Base-by-base conservation (phyloP, 163 green algal species). In the Botryococcus braunii region DNA sequence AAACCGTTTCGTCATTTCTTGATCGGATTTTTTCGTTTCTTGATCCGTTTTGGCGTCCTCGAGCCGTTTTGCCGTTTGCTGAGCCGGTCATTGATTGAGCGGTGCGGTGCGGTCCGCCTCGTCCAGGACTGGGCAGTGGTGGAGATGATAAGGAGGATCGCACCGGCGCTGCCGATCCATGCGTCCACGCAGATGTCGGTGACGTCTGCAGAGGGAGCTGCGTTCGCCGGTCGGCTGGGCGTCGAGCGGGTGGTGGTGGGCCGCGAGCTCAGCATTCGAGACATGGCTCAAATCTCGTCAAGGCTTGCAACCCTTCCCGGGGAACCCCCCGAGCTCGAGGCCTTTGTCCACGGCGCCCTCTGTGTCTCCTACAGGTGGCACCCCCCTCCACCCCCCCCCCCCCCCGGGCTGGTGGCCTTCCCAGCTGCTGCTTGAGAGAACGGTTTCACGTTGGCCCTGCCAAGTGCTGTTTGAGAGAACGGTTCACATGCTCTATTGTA, bases 271-370 rank as follows among this genome's bases (percentile, higher is more conserved):
- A 77, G 66, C 6, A 64, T 80, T 11, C 38, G 47, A 4, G 75
- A 84, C 47, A 84, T 84, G 35, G 56, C 66, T 1, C 35, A 40
- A 7, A 17, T 52, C n/a, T n/a, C n/a, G n/a, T n/a, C n/a, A n/a
- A 27, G 13, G 43, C 43, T 52, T 52, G 43, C 43, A 52, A 52
- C 71, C 25, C 36, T 40, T n/a, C 69, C 71, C 69, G 70, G 62
- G 71, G 39, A 61, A 61, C 41, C 73, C 0, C 37, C 59, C 38
- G 86, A 93, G 72, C 70, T 95, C 34, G 89, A 95, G 77, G 86
- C 82, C 0, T 95, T 95, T 79, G 84, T 90, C 52, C 89, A 95
- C 69, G 89, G 89, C 40, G 89, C 89, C 2, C 68, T 95, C 50
- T 95, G 89, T 69, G 88, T 95, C 39, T 85, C 74, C 37, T 93